Base-by-base conservation (phyloP, 1,139 yeast species). In the Scheffersomyces segobiensis region DNA sequence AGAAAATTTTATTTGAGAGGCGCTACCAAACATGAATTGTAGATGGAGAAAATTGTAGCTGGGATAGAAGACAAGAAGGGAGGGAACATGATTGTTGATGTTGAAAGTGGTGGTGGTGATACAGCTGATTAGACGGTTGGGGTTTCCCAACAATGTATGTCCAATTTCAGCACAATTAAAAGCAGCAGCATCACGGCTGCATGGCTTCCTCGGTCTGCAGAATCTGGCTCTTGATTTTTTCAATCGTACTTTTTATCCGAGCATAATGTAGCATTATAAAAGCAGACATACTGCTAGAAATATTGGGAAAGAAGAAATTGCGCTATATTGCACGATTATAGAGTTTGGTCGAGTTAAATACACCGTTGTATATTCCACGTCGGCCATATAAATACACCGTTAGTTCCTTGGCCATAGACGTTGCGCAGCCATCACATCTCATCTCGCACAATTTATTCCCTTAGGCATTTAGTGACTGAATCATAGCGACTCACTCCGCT, bases 401-500 rank as follows among this genome's bases (percentile, higher is more conserved):
- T 32, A 32, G 5, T 24, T 10, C 32, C 17, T 2, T 12, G 14
- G 42, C 42, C 17, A 24, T 24, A 5, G 26, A 24, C 26, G 14
- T 32, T 32, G 10, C 21, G 22, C 49, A 47, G 18, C 46, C 47
- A 46, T 21, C 54, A 46, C 54, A 39, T 17, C 12, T 24, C 51
- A 39, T 17, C 12, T 24, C 51, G 22, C 54, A 18, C 22, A 10
- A 39, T 46, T 53, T 50, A 50, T 50, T 32, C 42, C 12, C 17
- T 12, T 32, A 32, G 42, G 24, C 54, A 50, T 46, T 46, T 53
- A 46, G 32, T 53, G 32, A 12, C 24, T 24, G 49, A 51, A 54
- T 55, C 57, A 55, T 53, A 52, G 42, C 14, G 42, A 32, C 42
- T 32, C 42, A 32, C 42, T 32, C 42, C 42, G 42, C 42, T 10